These are phyloP conservation scores for Periconia sp. DNA, from an alignment of 2,329 filamentous ascomycete genomes.

Conservation along the genomic window DNA sequence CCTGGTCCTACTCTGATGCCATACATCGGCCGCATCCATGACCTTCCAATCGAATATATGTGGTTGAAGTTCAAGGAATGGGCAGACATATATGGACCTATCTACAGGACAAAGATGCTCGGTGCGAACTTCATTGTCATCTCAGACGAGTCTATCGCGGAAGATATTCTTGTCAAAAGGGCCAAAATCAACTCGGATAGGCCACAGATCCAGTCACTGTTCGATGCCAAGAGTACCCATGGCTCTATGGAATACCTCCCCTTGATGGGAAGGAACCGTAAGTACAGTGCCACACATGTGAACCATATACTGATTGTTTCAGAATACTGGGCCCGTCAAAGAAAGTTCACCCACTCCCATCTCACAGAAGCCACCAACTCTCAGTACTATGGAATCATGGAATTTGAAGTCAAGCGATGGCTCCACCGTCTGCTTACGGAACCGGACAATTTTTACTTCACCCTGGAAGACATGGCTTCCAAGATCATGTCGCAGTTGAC, in stretches of 20 bases:
- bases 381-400: conserved; percentile 52
- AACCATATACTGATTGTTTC: conserved; percentile 10
- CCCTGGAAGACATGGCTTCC: conserved; percentile 60
- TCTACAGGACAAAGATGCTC: conserved; percentile 41
- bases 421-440: conserved; percentile 52
- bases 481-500: conserved; percentile 59
- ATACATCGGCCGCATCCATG: conserved; percentile 40
- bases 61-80: conserved; percentile 56
- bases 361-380: conserved; percentile 50
- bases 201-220: conserved; percentile 53
- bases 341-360: conserved; percentile 56
- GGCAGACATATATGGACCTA: conserved; percentile 37
- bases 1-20: conserved; percentile 46
- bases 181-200: conserved; percentile 57
- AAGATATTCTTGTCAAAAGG: conserved; percentile 56
- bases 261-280: conserved; percentile 59
- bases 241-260: conserved; percentile 61
- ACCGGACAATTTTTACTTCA: conserved; percentile 54
- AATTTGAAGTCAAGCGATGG: conserved; percentile 59
- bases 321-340: conserved; percentile 59
- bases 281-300: conserved; percentile 16
- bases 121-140: conserved; percentile 52
- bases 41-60: conserved; percentile 41
- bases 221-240: conserved; percentile 57
- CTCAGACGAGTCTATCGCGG: conserved; percentile 55